Evolutionary conservation across 352 stramenopile genomes (phyloP).

Genomic region (Globisporangium polare): DNA sequence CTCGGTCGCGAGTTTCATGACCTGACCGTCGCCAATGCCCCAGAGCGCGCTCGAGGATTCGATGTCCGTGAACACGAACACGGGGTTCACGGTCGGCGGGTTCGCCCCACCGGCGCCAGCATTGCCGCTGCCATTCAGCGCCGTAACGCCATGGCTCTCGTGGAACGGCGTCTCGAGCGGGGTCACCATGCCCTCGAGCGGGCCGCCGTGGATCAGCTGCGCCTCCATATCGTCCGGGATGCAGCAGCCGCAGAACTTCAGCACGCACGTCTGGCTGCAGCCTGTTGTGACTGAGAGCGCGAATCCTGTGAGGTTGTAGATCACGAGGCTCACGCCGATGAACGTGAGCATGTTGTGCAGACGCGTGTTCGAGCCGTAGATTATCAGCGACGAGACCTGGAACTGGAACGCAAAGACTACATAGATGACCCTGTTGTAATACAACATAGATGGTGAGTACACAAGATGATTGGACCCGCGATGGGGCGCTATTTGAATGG

Average conservation of each 20-base stretch:
- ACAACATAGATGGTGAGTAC: background rate
- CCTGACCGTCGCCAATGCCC: constrained; percentile 37
- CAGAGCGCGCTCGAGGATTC: constrained; percentile 74
- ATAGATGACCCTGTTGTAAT: constrained; percentile 32
- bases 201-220: constrained; percentile 17
- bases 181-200: background rate
- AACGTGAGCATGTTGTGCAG: constrained; percentile 19
- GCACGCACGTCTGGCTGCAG: constrained; percentile 49
- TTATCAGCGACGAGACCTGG: constrained; percentile 41
- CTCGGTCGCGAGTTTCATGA: constrained; percentile 57
- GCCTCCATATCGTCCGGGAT: constrained; percentile 45
- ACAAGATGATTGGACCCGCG: background rate
- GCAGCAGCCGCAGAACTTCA: constrained; percentile 37
- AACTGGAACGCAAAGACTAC: constrained; percentile 50
- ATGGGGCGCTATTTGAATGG: background rate
- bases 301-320: constrained; percentile 38
- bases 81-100: constrained; percentile 19
- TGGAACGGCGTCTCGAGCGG: constrained; percentile 23
- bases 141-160: constrained; percentile 16
- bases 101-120: background rate
- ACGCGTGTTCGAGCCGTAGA: constrained; percentile 20
- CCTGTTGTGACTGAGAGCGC: constrained; percentile 35
- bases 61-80: constrained; percentile 83
- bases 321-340: constrained; percentile 33
- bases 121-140: background rate